Conservation (phyloP, 345 rosid genomes). For the Toxicodendron radicans region DNA sequence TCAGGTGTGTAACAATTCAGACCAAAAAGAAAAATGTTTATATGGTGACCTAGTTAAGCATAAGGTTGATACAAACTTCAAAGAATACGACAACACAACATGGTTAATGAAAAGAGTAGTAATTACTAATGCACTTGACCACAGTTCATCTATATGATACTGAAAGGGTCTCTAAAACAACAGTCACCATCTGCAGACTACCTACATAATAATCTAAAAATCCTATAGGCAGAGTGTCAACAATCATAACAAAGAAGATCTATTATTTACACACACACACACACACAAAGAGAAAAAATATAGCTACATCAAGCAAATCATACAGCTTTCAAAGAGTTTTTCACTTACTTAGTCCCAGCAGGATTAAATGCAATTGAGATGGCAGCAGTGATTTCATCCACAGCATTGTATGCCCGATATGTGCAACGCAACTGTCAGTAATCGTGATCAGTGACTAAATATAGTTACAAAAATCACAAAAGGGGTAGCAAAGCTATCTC, state of each 20-base stretch:
- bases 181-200: not conserved
- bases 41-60: not conserved
- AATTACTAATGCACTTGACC: not conserved
- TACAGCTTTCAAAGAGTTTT: not conserved
- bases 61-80: constrained; percentile 5
- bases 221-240: not conserved
- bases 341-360: constrained; percentile 77
- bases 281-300: no score
- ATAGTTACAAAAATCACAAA: constrained; percentile 11
- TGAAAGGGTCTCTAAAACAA: not conserved
- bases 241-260: not conserved
- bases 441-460: constrained; percentile 11
- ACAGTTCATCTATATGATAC: not conserved
- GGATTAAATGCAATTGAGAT: constrained; percentile 86
- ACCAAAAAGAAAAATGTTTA: constrained; percentile 1
- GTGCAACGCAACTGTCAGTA: constrained; percentile 78
- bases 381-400: constrained; percentile 96
- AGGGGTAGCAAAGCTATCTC: not conserved
- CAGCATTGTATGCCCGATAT: constrained; percentile 92
- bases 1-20: not conserved
- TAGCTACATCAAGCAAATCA: not conserved
- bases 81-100: not conserved
- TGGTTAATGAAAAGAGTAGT: not conserved
- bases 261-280: not conserved
- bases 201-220: not conserved